Evolutionary conservation across 1,284 basidiomycete species (phyloP), one percentile per base, ranked within the genome.

Genomic region (Nidula niveotomentosa): DNA sequence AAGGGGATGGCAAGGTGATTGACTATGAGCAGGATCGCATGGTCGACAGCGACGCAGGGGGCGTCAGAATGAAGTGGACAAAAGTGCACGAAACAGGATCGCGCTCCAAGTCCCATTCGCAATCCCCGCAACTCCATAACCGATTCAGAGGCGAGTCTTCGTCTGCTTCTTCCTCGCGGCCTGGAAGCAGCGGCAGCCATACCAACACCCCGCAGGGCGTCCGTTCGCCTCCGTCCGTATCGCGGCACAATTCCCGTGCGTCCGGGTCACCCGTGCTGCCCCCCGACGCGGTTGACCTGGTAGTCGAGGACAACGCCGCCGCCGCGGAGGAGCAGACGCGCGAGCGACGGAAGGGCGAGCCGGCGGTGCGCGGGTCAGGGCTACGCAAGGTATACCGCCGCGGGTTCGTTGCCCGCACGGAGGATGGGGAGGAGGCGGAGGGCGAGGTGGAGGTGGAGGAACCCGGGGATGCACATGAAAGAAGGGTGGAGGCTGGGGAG

Each of bases 211-310:
- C 12, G 12, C 12, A 4, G 53, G 61, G 62, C 41, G 51, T 65
- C 9, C 65, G 63, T 36, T 65, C 67, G 44, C 69, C 74, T 17
- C 74, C 67, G 48, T 68, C 64, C 18, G 68, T 70, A 41, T 76
- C 70, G 43, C 70, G 64, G 51, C 70, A 61, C 53, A 75, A 64
- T 56, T 72, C 71, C 9, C 60, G 62, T 6, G 67, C 58, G 33
- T 34, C 59, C 7, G 52, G 67, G 62, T 61, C 77, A 56, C 69
- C 76, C 10, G 70, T 75, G 3, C 69, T 90, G 10, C 88, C 86
- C 1, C 77, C 82, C 0, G 91, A 93, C 60, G 91, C 90, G 1
- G 85, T 93, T 3, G 91, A 94, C 66, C 75, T 94, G 9, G 78
- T 94, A 1, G 83, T 91, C 1, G 86, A 88, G 64, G 86, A 86